Evolutionary conservation across 179 eudicot species (phyloP), one percentile per base, ranked within the genome.

Genomic region (Carnegiea gigantea): DNA sequence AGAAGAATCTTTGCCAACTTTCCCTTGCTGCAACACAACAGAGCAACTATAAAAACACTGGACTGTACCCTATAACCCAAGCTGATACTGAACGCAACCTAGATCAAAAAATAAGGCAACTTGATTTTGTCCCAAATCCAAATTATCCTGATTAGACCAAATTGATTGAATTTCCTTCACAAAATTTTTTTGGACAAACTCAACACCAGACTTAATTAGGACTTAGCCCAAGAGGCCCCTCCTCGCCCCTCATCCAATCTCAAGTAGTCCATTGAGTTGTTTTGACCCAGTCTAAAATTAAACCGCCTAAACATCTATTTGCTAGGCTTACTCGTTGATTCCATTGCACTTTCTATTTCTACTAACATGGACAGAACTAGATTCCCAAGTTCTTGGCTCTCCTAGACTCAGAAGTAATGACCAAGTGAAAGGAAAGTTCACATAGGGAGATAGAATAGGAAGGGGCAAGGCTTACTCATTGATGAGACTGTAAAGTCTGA

Each of bases 401-500:
- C 51, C 57, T 48, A 64, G 49, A 26, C 23, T 73, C 40, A 30
- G 44, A 64, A 13, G 46, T 12, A 21, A 44, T 65, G 54, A 79
- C 33, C 44, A 6, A 59, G 23, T 17, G 26, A 44, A 73, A 73
- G 9, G 17, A 18, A 74, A 30, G 18, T 78, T 73, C 36, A 38
- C 0, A 71, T 18, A 46, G 30, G 75, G 9, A 38, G 14, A 65
- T 40, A 9, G 82, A 73, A 73, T 9, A 4, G 57, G 51, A 70
- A 44, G 13, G 77, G 59, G 28, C 28, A 23, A 33, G 73, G 86
- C 99, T 90, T 93, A 95, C 99, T 93, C 92, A 73, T 92, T 91
- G 23, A 93, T 92, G 89, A 92, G 94, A 78, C 77, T 94, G 92
- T 95, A 95, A 77, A 95, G 86, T 79, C 93, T 88, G 82, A 95